A percentile compares a stretch with the other conserved stretches of the same genome.
These are phyloP conservation scores for Poa annua DNA, from an alignment of 176 grass and related monocot genomes.

Conservation along the genomic window DNA sequence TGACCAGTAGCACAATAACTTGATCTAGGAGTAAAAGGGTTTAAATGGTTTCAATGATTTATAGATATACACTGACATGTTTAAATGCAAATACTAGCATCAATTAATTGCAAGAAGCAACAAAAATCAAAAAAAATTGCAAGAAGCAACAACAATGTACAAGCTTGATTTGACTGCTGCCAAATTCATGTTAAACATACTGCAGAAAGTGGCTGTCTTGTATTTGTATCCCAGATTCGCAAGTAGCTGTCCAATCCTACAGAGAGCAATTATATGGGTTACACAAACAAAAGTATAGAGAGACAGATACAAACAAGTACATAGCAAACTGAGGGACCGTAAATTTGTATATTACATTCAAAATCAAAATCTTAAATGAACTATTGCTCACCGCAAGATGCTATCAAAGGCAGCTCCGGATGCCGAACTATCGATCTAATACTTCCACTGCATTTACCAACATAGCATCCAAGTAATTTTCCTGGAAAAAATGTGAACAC, in stretches of 20 bases:
- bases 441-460: conserved; percentile 95
- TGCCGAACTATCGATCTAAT: conserved; percentile 95
- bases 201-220: conserved; percentile 72
- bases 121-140: neutral
- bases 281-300: conserved; percentile 18
- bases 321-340: neutral
- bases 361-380: conserved; percentile 27
- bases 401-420: conserved; percentile 77
- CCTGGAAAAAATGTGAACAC: conserved; percentile 50
- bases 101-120: conserved; percentile 15
- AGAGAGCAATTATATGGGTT: conserved; percentile 32
- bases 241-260: conserved; percentile 87
- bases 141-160: conserved; percentile 5
- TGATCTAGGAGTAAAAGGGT: neutral
- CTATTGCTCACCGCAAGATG: conserved; percentile 82
- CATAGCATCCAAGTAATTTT: conserved; percentile 85
- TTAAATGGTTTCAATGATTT: neutral
- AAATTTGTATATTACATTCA: neutral
- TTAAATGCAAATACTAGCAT: neutral
- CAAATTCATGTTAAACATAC: conserved; percentile 49
- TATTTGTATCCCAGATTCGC: conserved; percentile 91
- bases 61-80: neutral
- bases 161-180: neutral
- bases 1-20: conserved; percentile 1
- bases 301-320: neutral